Evolutionary conservation across 2,329 filamentous ascomycete genomes (phyloP), one percentile per base, ranked within the genome.

Genomic region (Fusarium sp.): DNA sequence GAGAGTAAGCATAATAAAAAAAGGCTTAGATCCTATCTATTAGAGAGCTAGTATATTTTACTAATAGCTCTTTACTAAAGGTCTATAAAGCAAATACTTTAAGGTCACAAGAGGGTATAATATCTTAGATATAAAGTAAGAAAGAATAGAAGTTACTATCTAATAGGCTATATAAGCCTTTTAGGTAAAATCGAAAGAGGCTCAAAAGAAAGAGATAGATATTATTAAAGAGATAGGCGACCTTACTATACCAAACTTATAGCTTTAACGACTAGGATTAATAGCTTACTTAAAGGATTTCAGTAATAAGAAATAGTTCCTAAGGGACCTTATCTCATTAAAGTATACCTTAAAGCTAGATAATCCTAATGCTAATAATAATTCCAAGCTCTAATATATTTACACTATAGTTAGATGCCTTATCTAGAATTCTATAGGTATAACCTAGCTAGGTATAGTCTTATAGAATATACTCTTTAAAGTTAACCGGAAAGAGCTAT

Each of bases 161-260:
- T 7, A 49, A 43, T 23, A 56, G 17, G 53, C 53, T 14, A 56
- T 5, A n/a, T 14, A 56, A 38, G 15, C 20, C 26, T 59, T 59
- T 15, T 28, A 59, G 34, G 43, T 20, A 14, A 59, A 48, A 23
- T 44, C 32, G 7, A 59, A 59, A 19, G 20, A 53, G 20, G 36
- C 36, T 9, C 12, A 14, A 39, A 57, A 51, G 21, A 57, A 51
- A 21, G 32, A 57, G 23, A 46, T 47, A 12, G 21, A 59, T 7
- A 14, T 43, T 20, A 59, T 53, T 19, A 14, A 59, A 36, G 56
- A 59, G 43, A 44, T 45, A n/a, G 48, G 55, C 11, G 19, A 58
- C 21, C 17, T 52, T 7, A 48, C 43, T 39, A 26, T 24, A 52
- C 34, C 14, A 7, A 46, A 46, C 28, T 46, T 6, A 4, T 46